Base-by-base conservation (phyloP, 257 asterid species). In the Nicotiana otophora region DNA sequence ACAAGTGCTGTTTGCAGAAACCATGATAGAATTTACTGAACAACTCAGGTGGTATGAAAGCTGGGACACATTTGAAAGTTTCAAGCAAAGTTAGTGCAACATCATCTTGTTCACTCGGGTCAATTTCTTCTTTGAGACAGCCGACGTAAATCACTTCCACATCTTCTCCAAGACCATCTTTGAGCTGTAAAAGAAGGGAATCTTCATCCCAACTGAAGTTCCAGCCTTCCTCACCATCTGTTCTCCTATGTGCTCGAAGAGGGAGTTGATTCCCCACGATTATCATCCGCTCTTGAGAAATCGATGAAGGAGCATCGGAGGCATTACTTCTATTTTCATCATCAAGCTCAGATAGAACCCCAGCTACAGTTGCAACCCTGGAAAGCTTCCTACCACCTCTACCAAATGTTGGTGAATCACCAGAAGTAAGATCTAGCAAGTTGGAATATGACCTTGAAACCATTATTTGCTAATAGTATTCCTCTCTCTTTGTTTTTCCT, bases 211-310 rank as follows among this genome's bases (percentile, higher is more conserved):
- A 94, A 87, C 93, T 89, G 78, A 94, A 94, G 83, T 83, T 82
- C 98, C 97, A 92, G 1, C 87, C 90, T 15, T 77, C 87, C 78
- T 82, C 87, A 46, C 88, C 94, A 65, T 74, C 80, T 2, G 88
- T 84, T 77, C 88, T 87, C 48, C 87, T 85, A 55, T 81, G 89
- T 7, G 93, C 93, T 15, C 92, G 87, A 85, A 94, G 92, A 1
- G 98, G 98, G 57, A 94, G 96, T 74, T 94, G 98, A 69, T 92
- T 94, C 28, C 95, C 98, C 3, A 92, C 97, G 6, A 94, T 90
- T 51, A 94, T 92, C 88, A 92, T 89, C 31, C 98, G 88, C 62
- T 94, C 97, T 82, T 87, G 95, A 62, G 95, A 83, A 66, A 91
- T 64, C n/a, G 98, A 89, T 0, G 98, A 92, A 68, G 95, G 97